These are phyloP conservation scores for Penicillium maclennaniae DNA, from an alignment of 495 filamentous ascomycete genomes.

Conservation along the genomic window DNA sequence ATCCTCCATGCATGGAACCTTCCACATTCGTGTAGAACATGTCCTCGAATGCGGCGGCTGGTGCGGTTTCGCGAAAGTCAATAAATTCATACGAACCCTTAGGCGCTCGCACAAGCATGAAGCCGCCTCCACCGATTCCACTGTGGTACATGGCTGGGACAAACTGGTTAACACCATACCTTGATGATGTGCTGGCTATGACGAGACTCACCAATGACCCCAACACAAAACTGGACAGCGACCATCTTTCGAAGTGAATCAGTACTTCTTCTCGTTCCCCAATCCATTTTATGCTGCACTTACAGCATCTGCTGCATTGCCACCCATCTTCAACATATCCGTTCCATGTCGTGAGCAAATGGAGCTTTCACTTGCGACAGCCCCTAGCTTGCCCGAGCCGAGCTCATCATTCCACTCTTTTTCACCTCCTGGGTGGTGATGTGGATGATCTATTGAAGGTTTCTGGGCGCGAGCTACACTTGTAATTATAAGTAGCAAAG, in stretches of 20 bases:
- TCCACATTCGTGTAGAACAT: constrained; percentile 68
- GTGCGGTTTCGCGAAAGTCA: constrained; percentile 84
- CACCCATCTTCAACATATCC: constrained; percentile 63
- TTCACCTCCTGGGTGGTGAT: background rate
- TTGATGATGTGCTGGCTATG: background rate
- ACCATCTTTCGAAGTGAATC: constrained; percentile 44
- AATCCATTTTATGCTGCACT: constrained; percentile 7
- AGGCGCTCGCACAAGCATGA: constrained; percentile 67
- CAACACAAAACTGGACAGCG: constrained; percentile 69
- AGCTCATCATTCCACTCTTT: constrained; percentile 1
- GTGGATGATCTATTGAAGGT: constrained; percentile 20
- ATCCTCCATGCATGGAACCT: constrained; percentile 51
- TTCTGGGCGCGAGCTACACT: constrained; percentile 23
- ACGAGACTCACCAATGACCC: constrained; percentile 56
- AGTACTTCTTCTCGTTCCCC: background rate
- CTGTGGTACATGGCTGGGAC: constrained; percentile 73
- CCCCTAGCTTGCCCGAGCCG: constrained; percentile 52
- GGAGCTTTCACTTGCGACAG: constrained; percentile 73
- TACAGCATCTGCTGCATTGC: constrained; percentile 72
- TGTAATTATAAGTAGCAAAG: constrained; percentile 21
- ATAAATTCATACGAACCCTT: constrained; percentile 68
- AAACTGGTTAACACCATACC: background rate
- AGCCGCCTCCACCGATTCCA: constrained; percentile 86
- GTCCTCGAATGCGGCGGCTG: constrained; percentile 68
- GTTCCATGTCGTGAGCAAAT: constrained; percentile 75